phyloP scores from a whole-genome alignment of 352 stramenopile species.

The Globisporangium iwayamae region DNA sequence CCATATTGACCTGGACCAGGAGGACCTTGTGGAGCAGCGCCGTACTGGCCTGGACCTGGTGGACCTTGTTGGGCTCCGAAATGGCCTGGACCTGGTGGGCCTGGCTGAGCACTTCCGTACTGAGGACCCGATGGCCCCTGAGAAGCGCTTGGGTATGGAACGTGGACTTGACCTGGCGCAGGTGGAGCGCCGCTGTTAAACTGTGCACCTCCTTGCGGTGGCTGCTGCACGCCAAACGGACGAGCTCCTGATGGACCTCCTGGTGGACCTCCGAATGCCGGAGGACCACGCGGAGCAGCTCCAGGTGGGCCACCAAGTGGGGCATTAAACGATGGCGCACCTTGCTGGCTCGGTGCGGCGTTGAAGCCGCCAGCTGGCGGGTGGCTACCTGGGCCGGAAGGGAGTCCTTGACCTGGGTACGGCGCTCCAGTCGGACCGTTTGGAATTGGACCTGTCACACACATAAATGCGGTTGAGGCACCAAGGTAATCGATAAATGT shows the following conservation, averaged over 20 bases:
- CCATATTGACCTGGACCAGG: neutral
- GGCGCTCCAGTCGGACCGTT: constrained; percentile 24
- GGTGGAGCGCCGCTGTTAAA: constrained; percentile 7
- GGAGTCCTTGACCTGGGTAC: constrained; percentile 21
- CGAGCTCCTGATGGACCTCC: constrained; percentile 10
- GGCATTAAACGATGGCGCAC: constrained; percentile 10
- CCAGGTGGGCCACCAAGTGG: constrained; percentile 20
- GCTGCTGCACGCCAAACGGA: constrained; percentile 16
- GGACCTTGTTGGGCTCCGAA: constrained; percentile 17
- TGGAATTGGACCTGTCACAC: constrained; percentile 11
- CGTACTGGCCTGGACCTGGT: constrained; percentile 14
- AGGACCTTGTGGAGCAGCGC: neutral
- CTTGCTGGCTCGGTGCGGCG: constrained; percentile 11
- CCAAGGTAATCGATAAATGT: neutral
- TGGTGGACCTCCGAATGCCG: constrained; percentile 8
- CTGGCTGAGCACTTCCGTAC: constrained; percentile 7
- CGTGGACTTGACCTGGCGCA: constrained; percentile 6
- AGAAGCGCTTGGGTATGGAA: constrained; percentile 14
- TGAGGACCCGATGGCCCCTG: constrained; percentile 12
- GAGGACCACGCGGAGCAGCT: constrained; percentile 10
- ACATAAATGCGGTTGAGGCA: neutral
- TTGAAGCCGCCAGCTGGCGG: constrained; percentile 12
- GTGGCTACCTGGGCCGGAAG: constrained; percentile 12
- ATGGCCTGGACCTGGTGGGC: constrained; percentile 5
- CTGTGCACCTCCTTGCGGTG: constrained; percentile 1